Conservation (phyloP, 495 filamentous ascomycete species). For the Trichoderma parareesei region DNA sequence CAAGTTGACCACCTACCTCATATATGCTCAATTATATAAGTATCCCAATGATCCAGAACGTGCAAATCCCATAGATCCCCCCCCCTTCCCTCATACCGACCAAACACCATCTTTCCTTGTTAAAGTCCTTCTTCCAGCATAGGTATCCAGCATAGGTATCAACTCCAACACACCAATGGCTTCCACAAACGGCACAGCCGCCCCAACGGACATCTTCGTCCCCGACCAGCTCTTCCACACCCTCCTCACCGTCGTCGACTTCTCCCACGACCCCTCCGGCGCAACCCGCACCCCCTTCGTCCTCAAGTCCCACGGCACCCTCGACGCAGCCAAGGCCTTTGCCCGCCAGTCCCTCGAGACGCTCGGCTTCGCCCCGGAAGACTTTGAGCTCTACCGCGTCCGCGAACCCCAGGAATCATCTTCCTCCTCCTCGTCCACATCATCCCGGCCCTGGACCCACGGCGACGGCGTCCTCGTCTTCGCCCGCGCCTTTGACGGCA, state of each 20-base stretch:
- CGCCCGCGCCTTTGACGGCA: constrained; percentile 24
- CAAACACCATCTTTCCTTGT: too few relatives aligned
- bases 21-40: too few relatives aligned
- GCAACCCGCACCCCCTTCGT: constrained; percentile 19
- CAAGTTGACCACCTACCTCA: too few relatives aligned
- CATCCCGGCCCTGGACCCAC: constrained; percentile 24
- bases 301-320: constrained; percentile 30
- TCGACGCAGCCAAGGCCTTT: constrained; percentile 22
- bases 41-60: too few relatives aligned
- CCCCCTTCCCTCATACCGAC: too few relatives aligned
- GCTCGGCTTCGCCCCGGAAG: constrained; percentile 21
- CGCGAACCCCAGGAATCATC: background rate
- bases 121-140: background rate
- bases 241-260: background rate
- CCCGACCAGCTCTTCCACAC: background rate
- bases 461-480: constrained; percentile 29
- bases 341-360: background rate
- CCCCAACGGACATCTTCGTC: background rate
- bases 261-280: background rate
- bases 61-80: too few relatives aligned
- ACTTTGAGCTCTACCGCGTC: constrained; percentile 27
- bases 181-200: background rate
- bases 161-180: background rate
- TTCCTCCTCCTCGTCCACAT: too few relatives aligned
- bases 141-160: too few relatives aligned